Base-by-base conservation (phyloP, 1,284 basidiomycete species). In the Thecaphora frezii region DNA sequence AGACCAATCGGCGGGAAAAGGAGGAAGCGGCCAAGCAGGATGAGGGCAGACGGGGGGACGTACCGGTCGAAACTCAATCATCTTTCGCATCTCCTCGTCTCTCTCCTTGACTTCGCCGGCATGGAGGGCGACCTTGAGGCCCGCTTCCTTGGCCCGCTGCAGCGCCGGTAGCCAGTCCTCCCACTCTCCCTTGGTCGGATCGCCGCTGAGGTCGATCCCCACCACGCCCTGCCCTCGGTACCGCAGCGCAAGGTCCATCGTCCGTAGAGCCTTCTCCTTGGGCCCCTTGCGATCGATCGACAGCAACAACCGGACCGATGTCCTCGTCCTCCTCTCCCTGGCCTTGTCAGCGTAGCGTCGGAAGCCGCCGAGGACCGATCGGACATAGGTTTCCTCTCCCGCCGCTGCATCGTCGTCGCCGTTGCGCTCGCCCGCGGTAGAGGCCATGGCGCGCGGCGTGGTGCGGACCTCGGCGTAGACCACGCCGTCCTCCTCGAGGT, bases 401-500 rank as follows among this genome's bases (percentile, higher is more conserved):
- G n/a, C n/a, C n/a, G n/a, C n/a, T n/a, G n/a, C n/a, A n/a, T n/a
- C n/a, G n/a, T n/a, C n/a, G n/a, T n/a, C n/a, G n/a, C n/a, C n/a
- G n/a, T n/a, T n/a, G n/a, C n/a, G n/a, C n/a, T n/a, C n/a, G n/a
- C n/a, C n/a, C n/a, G n/a, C n/a, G n/a, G n/a, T n/a, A n/a, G n/a
- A n/a, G 3, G 28, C 12, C 36, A 58, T 43, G 1, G 16, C 43
- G 0, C 64, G 28, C 10, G 64, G 68, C 10, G 68, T 70, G 5
- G 57, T 68, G 2, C 68, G 46, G 19, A 68, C 54, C 54, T 70
- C 68, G 14, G 52, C 61, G 41, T 70, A 70, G 5, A 61, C 55
- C 13, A 70, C 61, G 3, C 65, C 61, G 38, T 68, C 65, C 3
- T n/a, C 33, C 33, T 58, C 54, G 24, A 64, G 3, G 25, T 70